Evolutionary conservation across 164 flowering plant species (phyloP), one percentile per base, ranked within the genome.

Genomic region (Tetrastigma voinierianum): DNA sequence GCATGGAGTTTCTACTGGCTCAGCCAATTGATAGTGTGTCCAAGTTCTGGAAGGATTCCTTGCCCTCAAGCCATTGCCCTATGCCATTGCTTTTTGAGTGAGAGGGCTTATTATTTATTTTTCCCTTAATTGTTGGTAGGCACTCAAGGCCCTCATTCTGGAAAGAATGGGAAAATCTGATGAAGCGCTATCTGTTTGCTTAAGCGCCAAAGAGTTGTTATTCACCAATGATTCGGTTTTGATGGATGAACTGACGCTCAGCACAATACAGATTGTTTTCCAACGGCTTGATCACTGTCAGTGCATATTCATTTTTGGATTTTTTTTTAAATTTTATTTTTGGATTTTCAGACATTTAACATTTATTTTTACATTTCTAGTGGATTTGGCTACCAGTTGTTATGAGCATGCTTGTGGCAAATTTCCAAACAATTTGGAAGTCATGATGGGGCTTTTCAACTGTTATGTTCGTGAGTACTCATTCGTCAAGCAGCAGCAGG

Each of bases 401-500:
- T 95, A 92, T 63, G 98, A 92, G 70, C 70, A 84, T 74, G 97
- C 96, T 10, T 89, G 93, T 71, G 84, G 79, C 11, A 92, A 83
- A 63, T 84, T 76, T 67, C 82, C 93, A 13, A 90, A 78, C 74
- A 87, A 88, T 71, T 64, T 87, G 83, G 99, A 92, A 21, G 65
- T 90, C 11, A 79, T 92, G 96, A 90, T 85, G 87, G 97, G 97
- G 15, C 97, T 95, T 45, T 95, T 92, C 72, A 92, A 92, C 65
- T 90, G 97, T 58, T 89, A 87, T 74, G 90, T 95, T 67, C 93
- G 97, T 6, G 97, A 92, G 64, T 86, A 87, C 74, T 88, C 96
- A 8, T 95, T 85, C 75, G 94, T 90, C 64, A 92, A 90, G 83
- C 99, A 95, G 72, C 99, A 92, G 65, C 97, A 95, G 98, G 97